Conservation (phyloP, 1,284 basidiomycete genomes). For the Vanrija sp. region DNA sequence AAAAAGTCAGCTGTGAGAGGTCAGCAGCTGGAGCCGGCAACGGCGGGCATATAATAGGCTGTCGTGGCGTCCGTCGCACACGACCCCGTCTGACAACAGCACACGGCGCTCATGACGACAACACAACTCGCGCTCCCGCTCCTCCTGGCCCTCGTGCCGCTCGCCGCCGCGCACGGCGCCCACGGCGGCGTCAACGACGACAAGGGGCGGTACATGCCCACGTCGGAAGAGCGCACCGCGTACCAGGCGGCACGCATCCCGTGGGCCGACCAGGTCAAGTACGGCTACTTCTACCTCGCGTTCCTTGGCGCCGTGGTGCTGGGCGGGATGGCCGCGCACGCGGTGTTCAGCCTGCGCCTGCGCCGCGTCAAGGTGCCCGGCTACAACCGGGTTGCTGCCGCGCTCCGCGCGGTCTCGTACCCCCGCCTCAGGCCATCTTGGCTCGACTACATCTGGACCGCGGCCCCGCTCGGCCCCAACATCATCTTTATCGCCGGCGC, state of each 20-base stretch:
- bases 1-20: too few relatives aligned
- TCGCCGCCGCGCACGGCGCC: too few relatives aligned
- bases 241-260: background rate
- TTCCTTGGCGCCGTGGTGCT: background rate
- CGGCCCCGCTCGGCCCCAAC: slow-evolving; percentile 7
- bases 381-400: background rate
- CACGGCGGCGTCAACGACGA: background rate
- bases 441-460: slow-evolving; percentile 3
- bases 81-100: too few relatives aligned
- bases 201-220: slow-evolving; percentile 1
- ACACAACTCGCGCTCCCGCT: too few relatives aligned
- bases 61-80: too few relatives aligned
- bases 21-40: too few relatives aligned
- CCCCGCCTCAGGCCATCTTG: background rate
- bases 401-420: background rate
- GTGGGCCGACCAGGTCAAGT: slow-evolving; percentile 2
- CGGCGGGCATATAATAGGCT: too few relatives aligned
- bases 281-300: slow-evolving; percentile 3
- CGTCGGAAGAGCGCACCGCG: background rate
- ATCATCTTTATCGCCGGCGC: slow-evolving; percentile 4
- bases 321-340: background rate
- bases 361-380: background rate
- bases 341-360: background rate
- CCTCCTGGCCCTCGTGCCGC: too few relatives aligned
- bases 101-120: too few relatives aligned